These are phyloP conservation scores for Trifolium fragiferum DNA, from an alignment of 306 rosid species.

Conservation along the genomic window DNA sequence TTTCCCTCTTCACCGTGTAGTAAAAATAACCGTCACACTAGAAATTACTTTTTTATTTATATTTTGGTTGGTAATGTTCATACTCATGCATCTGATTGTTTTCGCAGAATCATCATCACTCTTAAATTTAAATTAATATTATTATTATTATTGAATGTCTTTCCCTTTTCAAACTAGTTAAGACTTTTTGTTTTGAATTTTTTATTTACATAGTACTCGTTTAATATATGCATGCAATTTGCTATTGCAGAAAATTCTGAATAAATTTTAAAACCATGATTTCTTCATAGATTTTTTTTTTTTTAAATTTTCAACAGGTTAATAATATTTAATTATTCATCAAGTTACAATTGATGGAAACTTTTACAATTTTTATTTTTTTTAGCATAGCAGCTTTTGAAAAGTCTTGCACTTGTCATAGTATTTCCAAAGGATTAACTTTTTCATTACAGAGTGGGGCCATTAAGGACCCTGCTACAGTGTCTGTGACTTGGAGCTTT, in stretches of 20 bases:
- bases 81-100: conserved; percentile 22
- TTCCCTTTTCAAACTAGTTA: conserved; percentile 11
- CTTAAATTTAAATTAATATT: conserved; percentile 13
- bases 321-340: conserved; percentile 6
- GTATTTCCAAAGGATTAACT: conserved; percentile 31
- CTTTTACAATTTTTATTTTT: neutral
- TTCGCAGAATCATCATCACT: neutral
- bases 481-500: conserved; percentile 31
- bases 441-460: conserved; percentile 28
- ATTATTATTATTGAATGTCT: neutral
- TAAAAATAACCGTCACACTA: neutral
- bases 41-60: neutral
- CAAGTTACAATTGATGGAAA: conserved; percentile 31
- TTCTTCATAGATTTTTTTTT: neutral
- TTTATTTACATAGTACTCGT: too few relatives aligned
- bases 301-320: neutral
- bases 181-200: too few relatives aligned
- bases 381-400: conserved; percentile 24
- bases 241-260: neutral
- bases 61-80: conserved; percentile 11
- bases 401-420: conserved; percentile 28
- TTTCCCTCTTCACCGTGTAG: neutral
- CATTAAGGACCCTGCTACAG: conserved; percentile 21
- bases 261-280: neutral
- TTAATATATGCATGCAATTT: too few relatives aligned